These are phyloP conservation scores for Microdochium bolleyi DNA, from an alignment of 2,329 filamentous ascomycete species.

Conservation along the genomic window DNA sequence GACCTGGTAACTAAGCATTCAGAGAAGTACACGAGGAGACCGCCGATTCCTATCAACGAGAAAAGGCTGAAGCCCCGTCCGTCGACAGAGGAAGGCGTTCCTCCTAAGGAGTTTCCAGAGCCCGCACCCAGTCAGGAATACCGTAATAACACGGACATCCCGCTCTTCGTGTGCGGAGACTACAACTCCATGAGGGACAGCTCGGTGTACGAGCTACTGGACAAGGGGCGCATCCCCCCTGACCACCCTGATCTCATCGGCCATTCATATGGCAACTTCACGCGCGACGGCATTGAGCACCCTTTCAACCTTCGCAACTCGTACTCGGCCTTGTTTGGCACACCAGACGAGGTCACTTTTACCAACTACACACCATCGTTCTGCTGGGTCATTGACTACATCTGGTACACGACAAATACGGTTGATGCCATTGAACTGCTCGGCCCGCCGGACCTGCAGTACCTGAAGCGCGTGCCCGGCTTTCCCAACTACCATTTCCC, in stretches of 20 bases:
- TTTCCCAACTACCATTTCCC: slow-evolving; percentile 95
- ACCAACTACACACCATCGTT: slow-evolving; percentile 98
- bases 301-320: slow-evolving; percentile 90
- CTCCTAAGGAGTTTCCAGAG: slow-evolving; percentile 49
- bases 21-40: slow-evolving; percentile 74
- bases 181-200: slow-evolving; percentile 88
- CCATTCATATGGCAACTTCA: slow-evolving; percentile 89
- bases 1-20: slow-evolving; percentile 82
- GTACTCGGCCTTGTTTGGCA: slow-evolving; percentile 74
- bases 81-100: slow-evolving; percentile 32
- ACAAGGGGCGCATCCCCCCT: slow-evolving; percentile 68
- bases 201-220: slow-evolving; percentile 85
- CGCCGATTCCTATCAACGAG: slow-evolving; percentile 61
- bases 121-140: slow-evolving; percentile 83
- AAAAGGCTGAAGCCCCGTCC: slow-evolving; percentile 54
- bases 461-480: slow-evolving; percentile 78
- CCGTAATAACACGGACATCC: slow-evolving; percentile 76
- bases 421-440: slow-evolving; percentile 78
- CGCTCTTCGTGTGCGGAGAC: slow-evolving; percentile 85
- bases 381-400: slow-evolving; percentile 87
- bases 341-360: slow-evolving; percentile 78
- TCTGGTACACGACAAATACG: slow-evolving; percentile 93
- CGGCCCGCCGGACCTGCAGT: slow-evolving; percentile 77
- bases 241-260: slow-evolving; percentile 73
- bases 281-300: slow-evolving; percentile 83